Evolutionary conservation across 2,329 filamentous ascomycete species (phyloP).

Genomic region (Ophiostoma ips): DNA sequence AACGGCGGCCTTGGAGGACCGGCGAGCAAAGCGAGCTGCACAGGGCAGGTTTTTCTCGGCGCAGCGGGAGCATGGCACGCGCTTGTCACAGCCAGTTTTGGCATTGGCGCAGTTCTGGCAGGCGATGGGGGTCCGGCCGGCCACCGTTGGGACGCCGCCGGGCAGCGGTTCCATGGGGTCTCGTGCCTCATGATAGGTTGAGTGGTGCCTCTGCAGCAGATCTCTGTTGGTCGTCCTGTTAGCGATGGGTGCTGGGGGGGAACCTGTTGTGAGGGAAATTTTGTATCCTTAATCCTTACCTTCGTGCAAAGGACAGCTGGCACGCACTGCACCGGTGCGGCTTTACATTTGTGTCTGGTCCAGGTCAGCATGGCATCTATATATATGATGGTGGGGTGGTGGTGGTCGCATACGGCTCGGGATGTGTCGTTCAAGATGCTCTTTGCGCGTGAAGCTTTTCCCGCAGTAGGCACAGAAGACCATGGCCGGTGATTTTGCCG

Average conservation of each 20-base stretch:
- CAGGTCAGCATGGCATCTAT: conserved; percentile 8
- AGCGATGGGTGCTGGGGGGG: neutral
- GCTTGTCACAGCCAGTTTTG: conserved; percentile 38
- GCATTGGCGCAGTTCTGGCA: conserved; percentile 36
- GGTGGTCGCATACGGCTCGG: conserved; percentile 30
- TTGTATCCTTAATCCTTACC: too few species aligned
- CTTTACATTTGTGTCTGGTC: conserved; percentile 39
- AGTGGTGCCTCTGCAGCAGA: conserved; percentile 35
- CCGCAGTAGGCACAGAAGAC: conserved; percentile 41
- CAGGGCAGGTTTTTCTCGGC: conserved; percentile 34
- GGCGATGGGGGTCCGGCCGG: conserved; percentile 32
- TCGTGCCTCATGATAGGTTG: conserved; percentile 36
- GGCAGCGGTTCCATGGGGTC: conserved; percentile 31
- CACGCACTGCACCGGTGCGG: conserved; percentile 36
- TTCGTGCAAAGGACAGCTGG: conserved; percentile 35
- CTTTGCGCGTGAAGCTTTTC: conserved; percentile 40
- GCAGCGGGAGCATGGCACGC: conserved; percentile 34
- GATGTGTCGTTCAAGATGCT: conserved; percentile 42
- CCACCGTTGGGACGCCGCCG: conserved; percentile 28
- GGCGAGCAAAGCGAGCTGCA: conserved; percentile 34
- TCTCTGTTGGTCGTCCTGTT: conserved; percentile 24
- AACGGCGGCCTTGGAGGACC: conserved; percentile 34
- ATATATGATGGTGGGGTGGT: neutral
- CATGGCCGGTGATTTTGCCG: conserved; percentile 16
- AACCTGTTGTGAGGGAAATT: too few species aligned